Evolutionary conservation across 257 asterid species (phyloP), one percentile per base, ranked within the genome.

Genomic region (Solanum microdontum): DNA sequence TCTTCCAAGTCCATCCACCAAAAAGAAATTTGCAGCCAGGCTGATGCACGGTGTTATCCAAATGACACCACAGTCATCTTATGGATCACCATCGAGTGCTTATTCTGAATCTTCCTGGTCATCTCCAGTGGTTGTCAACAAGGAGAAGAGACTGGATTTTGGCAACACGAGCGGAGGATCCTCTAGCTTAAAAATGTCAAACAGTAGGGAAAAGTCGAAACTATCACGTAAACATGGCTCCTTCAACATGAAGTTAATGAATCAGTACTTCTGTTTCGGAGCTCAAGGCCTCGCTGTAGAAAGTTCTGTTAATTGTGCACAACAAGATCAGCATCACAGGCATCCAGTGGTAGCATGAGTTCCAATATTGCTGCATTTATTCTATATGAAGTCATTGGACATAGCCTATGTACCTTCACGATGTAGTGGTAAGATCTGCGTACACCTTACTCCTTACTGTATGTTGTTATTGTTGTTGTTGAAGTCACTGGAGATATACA

Each of bases 191-290:
- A 87, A 87, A 64, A 90, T 88, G 40, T 92, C 93, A 26, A 90
- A 93, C 0, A 87, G 76, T 40, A 39, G 43, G 34, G 91, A 83
- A n/a, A 92, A 83, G 58, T 30, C 79, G 43, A 91, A 90, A 74
- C 89, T 87, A 92, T 93, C 87, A 88, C 91, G 87, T n/a, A 92
- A 88, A 37, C 90, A 88, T 48, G 90, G 74, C 2, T 95, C 98
- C 12, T 92, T 96, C 60, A 93, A 92, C 74, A 34, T 90, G 82
- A 92, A 92, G 92, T 26, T 88, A 89, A 90, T 96, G 97, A 96
- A 96, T 88, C 91, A 86, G 72, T 95, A 93, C 89, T 89, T 95
- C 6, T 96, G 98, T 86, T 94, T 94, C 32, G 98, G 98, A 33
- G 94, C 96, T 34, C 95, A 94, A n/a, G 94, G 94, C 3, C 87